These are phyloP conservation scores for Botrytis aclada DNA, from an alignment of 2,329 filamentous ascomycete species.

Conservation along the genomic window DNA sequence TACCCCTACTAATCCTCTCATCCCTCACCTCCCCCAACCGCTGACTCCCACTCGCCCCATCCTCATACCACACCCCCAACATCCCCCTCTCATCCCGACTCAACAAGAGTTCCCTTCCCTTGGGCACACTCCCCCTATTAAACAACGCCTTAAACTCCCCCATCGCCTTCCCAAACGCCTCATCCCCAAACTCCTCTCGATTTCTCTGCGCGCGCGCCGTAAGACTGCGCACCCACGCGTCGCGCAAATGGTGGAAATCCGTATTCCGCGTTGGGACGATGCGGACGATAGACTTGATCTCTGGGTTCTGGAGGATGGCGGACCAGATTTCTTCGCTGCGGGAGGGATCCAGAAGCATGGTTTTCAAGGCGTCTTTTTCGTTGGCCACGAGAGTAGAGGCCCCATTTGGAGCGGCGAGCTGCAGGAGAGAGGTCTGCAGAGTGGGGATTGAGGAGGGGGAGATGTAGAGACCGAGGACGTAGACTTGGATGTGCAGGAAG, in stretches of 20 bases:
- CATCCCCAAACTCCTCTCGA: constrained; percentile 57
- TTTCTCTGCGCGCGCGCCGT: constrained; percentile 63
- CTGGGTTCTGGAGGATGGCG: constrained; percentile 60
- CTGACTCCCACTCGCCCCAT: constrained; percentile 47
- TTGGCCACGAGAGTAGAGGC: constrained; percentile 80
- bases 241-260: constrained; percentile 87
- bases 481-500: constrained; percentile 87
- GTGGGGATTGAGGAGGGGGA: constrained; percentile 76
- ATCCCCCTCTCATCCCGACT: constrained; percentile 62
- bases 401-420: constrained; percentile 63
- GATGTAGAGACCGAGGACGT: constrained; percentile 90
- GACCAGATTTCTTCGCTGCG: constrained; percentile 73
- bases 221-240: constrained; percentile 86
- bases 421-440: constrained; percentile 75
- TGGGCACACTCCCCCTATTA: constrained; percentile 74
- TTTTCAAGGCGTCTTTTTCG: constrained; percentile 73
- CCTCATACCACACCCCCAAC: constrained; percentile 66
- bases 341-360: constrained; percentile 65
- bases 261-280: constrained; percentile 91
- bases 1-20: constrained; percentile 72
- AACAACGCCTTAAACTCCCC: constrained; percentile 79
- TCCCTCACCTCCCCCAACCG: constrained; percentile 72
- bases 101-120: constrained; percentile 74
- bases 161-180: constrained; percentile 72
- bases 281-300: constrained; percentile 74